These are phyloP conservation scores for Boletus sp. DNA, from an alignment of 1,284 basidiomycete genomes.

Conservation along the genomic window DNA sequence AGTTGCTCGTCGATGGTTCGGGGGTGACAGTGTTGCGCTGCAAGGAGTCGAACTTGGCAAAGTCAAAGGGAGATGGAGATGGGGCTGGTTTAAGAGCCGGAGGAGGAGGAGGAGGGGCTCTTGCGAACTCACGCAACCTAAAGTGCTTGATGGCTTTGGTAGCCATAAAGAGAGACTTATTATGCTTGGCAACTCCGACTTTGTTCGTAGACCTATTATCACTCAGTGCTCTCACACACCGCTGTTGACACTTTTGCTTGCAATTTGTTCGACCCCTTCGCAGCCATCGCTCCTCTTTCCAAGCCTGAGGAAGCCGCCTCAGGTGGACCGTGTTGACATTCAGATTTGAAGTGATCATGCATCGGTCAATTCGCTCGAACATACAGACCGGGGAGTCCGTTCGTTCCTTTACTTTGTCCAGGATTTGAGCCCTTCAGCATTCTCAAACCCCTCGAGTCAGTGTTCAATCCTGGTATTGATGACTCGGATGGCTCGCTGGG, in stretches of 20 bases:
- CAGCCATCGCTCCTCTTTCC: neutral
- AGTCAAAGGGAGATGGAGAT: conserved; percentile 24
- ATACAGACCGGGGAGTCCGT: neutral
- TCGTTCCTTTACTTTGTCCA: too few species aligned
- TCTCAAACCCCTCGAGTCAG: too few species aligned
- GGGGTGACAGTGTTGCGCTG: conserved; percentile 12
- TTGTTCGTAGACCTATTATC: neutral
- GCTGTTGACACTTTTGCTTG: too few species aligned
- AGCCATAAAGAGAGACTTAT: too few species aligned
- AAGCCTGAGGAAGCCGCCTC: neutral
- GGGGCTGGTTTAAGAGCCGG: conserved; percentile 39
- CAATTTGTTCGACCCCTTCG: neutral
- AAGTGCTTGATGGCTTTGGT: conserved; percentile 50
- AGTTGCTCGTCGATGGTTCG: conserved; percentile 18
- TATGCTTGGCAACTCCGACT: too few species aligned
- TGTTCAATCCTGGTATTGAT: too few species aligned
- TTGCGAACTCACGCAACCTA: conserved; percentile 47
- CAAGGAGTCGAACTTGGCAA: conserved; percentile 27
- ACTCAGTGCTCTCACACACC: neutral
- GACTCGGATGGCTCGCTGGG: too few species aligned
- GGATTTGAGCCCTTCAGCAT: too few species aligned
- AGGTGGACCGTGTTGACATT: neutral
- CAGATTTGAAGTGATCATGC: neutral
- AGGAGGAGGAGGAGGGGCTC: conserved; percentile 37
- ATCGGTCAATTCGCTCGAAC: neutral